phyloP scores from a whole-genome alignment of 2,329 filamentous ascomycete species.

The Lomentospora prolificans region DNA sequence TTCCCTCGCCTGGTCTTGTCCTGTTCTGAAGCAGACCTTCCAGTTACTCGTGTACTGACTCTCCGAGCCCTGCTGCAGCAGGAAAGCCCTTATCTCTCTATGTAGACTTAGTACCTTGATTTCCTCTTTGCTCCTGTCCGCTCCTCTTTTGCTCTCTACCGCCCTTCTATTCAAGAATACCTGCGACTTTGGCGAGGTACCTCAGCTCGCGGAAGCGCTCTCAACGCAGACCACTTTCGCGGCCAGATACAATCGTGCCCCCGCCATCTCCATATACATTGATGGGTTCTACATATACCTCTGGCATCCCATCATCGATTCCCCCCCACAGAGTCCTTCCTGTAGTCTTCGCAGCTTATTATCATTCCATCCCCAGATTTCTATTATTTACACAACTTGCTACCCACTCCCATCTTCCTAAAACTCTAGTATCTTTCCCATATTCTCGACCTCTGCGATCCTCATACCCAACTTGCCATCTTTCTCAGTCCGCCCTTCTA shows the following conservation, averaged over 20 bases:
- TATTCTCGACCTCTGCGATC: not conserved
- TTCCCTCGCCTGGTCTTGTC: not conserved
- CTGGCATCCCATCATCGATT: conserved; percentile 2
- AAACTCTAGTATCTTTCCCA: no score
- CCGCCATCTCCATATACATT: not conserved
- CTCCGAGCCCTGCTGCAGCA: not conserved
- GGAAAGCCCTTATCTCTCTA: no score
- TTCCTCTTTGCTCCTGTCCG: not conserved
- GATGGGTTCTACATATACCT: conserved; percentile 5
- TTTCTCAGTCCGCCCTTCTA: not conserved
- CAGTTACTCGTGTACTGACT: no score
- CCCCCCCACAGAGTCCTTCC: not conserved
- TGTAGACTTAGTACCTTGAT: no score
- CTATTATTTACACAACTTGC: not conserved
- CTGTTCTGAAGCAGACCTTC: not conserved
- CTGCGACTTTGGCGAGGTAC: conserved; percentile 1
- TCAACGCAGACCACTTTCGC: conserved; percentile 2
- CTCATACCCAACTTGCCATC: not conserved
- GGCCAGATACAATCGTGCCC: conserved; percentile 7
- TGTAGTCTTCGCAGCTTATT: not conserved
- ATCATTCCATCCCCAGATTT: conserved; percentile 5
- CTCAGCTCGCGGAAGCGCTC: not conserved
- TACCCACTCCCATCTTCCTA: not conserved
- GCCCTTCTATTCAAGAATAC: conserved; percentile 1
- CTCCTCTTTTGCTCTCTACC: not conserved